These are phyloP conservation scores for Solanum lignicaule DNA, from an alignment of 257 asterid genomes.

Conservation along the genomic window DNA sequence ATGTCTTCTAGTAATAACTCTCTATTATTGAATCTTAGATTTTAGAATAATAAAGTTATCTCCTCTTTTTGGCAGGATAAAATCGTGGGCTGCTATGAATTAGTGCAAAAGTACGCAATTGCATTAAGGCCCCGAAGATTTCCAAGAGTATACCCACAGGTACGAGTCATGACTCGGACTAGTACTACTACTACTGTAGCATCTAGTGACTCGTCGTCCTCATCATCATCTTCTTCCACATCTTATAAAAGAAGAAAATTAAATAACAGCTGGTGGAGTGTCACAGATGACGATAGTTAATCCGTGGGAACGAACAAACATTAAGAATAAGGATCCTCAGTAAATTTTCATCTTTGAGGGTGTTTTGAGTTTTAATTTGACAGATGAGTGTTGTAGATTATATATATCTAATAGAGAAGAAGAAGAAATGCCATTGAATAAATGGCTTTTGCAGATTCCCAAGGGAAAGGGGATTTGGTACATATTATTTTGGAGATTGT, in stretches of 20 bases:
- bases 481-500: slow-evolving; percentile 28
- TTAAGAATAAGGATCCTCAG: slow-evolving; percentile 26
- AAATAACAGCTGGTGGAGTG: slow-evolving; percentile 33
- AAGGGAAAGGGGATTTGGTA: slow-evolving; percentile 57
- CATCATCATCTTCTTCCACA: slow-evolving; percentile 40
- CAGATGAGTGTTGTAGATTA: slow-evolving; percentile 53
- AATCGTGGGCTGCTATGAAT: slow-evolving; percentile 43
- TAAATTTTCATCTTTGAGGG: slow-evolving; percentile 26
- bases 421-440: slow-evolving; percentile 25
- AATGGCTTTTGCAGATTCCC: slow-evolving; percentile 81
- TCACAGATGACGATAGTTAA: slow-evolving; percentile 39
- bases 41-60: not conserved
- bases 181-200: slow-evolving; percentile 9
- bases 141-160: slow-evolving; percentile 68
- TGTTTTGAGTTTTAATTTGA: slow-evolving; percentile 39
- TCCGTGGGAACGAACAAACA: not conserved
- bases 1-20: not conserved
- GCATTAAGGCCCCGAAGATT: slow-evolving; percentile 32
- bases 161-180: slow-evolving; percentile 67
- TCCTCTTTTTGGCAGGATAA: slow-evolving; percentile 41
- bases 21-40: not conserved
- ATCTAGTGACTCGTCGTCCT: slow-evolving; percentile 32
- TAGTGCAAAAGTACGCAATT: slow-evolving; percentile 20
- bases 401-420: slow-evolving; percentile 9
- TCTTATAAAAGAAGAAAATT: slow-evolving; percentile 67